phyloP scores from a whole-genome alignment of 148 eudicot genomes.

The Chenopodium suecicum region DNA sequence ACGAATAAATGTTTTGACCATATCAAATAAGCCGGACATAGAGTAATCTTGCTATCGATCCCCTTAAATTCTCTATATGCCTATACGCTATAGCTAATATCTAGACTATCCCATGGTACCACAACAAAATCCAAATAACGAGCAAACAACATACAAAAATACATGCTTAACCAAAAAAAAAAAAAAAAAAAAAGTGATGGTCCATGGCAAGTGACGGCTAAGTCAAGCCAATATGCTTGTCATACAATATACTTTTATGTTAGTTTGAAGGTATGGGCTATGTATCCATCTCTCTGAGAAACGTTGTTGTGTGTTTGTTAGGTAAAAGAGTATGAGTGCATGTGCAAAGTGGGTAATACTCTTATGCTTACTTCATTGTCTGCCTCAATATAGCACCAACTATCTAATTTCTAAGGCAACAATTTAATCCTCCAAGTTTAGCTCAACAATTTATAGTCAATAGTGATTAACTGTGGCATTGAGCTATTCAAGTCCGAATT shows the following conservation, averaged over 20 bases:
- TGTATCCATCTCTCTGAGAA: neutral
- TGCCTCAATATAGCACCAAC: neutral
- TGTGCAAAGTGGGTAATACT: neutral
- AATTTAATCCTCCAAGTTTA: too few species aligned
- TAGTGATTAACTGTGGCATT: too few species aligned
- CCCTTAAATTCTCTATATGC: too few species aligned
- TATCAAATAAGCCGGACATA: too few species aligned
- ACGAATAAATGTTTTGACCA: too few species aligned
- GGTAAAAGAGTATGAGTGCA: constrained; percentile 15
- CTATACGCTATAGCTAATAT: too few species aligned
- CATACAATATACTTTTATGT: neutral
- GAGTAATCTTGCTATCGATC: too few species aligned
- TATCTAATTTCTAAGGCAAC: neutral
- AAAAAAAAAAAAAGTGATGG: neutral
- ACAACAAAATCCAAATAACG: too few species aligned
- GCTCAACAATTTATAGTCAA: too few species aligned
- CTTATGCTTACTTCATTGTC: neutral
- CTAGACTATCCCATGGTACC: too few species aligned
- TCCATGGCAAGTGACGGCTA: constrained; percentile 46
- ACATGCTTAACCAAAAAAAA: too few species aligned
- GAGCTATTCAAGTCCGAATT: too few species aligned
- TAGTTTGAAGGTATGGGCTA: neutral
- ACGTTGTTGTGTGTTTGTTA: constrained; percentile 11
- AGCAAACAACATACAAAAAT: neutral
- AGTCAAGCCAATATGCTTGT: constrained; percentile 36